A percentile compares a stretch with the other conserved stretches of the same genome.
Evolutionary conservation across 805 yeast species (phyloP).

Genomic region (Suhomyces pyralidae): DNA sequence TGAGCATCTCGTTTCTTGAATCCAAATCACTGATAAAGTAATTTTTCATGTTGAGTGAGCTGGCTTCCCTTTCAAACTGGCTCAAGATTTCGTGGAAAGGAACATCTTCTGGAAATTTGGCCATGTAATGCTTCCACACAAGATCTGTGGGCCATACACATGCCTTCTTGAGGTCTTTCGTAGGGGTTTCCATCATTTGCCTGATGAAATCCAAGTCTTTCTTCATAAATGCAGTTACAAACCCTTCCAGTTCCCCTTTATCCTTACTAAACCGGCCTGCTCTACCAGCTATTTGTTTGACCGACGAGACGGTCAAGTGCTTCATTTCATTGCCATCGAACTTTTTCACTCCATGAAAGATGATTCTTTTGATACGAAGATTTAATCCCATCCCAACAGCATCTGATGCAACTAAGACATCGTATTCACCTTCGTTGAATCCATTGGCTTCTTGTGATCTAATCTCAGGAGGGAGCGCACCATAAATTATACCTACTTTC

Average conservation of each 20-base stretch:
- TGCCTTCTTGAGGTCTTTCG: constrained; percentile 56
- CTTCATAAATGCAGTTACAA: constrained; percentile 51
- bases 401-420: constrained; percentile 89
- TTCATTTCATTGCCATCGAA: constrained; percentile 59
- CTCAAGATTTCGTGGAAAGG: constrained; percentile 46
- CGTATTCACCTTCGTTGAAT: constrained; percentile 77
- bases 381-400: constrained; percentile 98
- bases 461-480: constrained; percentile 94
- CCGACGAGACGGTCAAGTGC: constrained; percentile 57
- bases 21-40: constrained; percentile 39
- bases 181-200: constrained; percentile 48
- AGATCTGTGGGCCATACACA: constrained; percentile 77
- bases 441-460: constrained; percentile 77
- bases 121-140: constrained; percentile 63
- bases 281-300: constrained; percentile 93
- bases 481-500: constrained; percentile 87
- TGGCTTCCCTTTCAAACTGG: constrained; percentile 44
- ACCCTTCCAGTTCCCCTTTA: constrained; percentile 39
- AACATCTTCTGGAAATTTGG: constrained; percentile 54
- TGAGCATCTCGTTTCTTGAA: constrained; percentile 39
- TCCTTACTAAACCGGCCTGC: constrained; percentile 73
- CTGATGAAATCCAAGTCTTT: constrained; percentile 45
- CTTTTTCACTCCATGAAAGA: constrained; percentile 67
- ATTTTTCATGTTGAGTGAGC: constrained; percentile 14
- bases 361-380: constrained; percentile 73